A percentile compares a stretch with the other conserved stretches of the same genome.
Conservation (phyloP, 176 grass and related monocot genomes). For the Tillandsia fasciculata region DNA sequence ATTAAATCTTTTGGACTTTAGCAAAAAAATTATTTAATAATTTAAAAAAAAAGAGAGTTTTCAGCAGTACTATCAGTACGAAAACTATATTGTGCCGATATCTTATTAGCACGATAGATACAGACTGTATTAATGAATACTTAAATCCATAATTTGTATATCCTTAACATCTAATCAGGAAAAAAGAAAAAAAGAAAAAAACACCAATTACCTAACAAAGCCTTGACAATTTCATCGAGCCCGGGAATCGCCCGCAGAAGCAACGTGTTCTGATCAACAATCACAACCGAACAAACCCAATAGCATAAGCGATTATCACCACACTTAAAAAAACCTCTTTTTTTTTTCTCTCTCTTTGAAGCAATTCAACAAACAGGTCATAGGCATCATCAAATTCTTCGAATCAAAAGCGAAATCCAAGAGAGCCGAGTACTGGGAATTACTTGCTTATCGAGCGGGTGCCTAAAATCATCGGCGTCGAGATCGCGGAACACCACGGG, state of each 20-base stretch:
- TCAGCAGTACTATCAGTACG: neutral
- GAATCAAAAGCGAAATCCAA: neutral
- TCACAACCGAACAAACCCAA: neutral
- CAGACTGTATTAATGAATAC: no score
- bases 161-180: neutral
- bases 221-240: slow-evolving; percentile 74
- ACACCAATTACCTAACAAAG: slow-evolving; percentile 51
- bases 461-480: slow-evolving; percentile 84
- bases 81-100: neutral
- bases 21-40: neutral
- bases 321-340: neutral
- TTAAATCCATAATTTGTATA: no score
- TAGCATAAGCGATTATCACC: neutral
- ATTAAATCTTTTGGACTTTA: no score
- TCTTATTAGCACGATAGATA: no score
- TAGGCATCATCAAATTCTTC: neutral
- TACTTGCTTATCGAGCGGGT: slow-evolving; percentile 88
- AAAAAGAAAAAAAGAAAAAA: slow-evolving; percentile 7
- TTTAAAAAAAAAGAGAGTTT: neutral
- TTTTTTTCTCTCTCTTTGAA: neutral
- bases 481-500: slow-evolving; percentile 33
- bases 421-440: neutral
- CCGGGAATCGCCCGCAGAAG: slow-evolving; percentile 70
- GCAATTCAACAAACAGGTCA: neutral
- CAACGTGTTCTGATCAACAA: slow-evolving; percentile 62